These are phyloP conservation scores for Seiridium cupressi DNA, from an alignment of 2,329 filamentous ascomycete genomes.

Conservation along the genomic window DNA sequence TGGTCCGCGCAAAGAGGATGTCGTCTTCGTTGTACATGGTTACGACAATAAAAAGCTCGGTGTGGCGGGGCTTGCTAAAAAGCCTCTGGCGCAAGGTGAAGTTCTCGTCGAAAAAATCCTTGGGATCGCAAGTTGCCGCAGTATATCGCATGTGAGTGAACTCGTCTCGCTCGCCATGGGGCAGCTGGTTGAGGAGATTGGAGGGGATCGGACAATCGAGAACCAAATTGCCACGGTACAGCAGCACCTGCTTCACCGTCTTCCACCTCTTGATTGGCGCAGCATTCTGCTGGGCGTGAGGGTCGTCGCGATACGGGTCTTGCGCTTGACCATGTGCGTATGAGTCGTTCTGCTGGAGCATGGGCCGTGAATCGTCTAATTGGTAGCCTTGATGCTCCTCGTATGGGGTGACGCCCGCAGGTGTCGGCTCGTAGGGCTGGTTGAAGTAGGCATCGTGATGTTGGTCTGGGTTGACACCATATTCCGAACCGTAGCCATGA, in stretches of 20 bases:
- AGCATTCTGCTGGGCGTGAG: conserved; percentile 43
- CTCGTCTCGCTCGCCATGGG: conserved; percentile 89
- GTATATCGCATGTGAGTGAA: conserved; percentile 96
- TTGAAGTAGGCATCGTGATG: conserved; percentile 88
- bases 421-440: conserved; percentile 73
- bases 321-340: conserved; percentile 32
- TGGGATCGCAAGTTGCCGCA: conserved; percentile 95
- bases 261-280: conserved; percentile 83
- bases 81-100: conserved; percentile 94
- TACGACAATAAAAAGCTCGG: conserved; percentile 91
- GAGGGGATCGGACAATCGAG: conserved; percentile 95
- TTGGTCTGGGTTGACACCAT: conserved; percentile 76
- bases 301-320: conserved; percentile 46
- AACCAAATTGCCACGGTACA: conserved; percentile 95
- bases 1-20: conserved; percentile 91
- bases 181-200: conserved; percentile 79
- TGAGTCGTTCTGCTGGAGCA: conserved; percentile 64
- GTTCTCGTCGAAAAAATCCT: conserved; percentile 84
- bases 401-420: conserved; percentile 47
- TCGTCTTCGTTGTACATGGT: conserved; percentile 99
- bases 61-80: conserved; percentile 79
- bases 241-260: conserved; percentile 96
- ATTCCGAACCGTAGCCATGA: conserved; percentile 60
- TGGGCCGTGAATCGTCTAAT: conserved; percentile 71
- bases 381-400: conserved; percentile 65